Conservation (phyloP, 306 rosid genomes). For the Aeschynomene evenia region DNA sequence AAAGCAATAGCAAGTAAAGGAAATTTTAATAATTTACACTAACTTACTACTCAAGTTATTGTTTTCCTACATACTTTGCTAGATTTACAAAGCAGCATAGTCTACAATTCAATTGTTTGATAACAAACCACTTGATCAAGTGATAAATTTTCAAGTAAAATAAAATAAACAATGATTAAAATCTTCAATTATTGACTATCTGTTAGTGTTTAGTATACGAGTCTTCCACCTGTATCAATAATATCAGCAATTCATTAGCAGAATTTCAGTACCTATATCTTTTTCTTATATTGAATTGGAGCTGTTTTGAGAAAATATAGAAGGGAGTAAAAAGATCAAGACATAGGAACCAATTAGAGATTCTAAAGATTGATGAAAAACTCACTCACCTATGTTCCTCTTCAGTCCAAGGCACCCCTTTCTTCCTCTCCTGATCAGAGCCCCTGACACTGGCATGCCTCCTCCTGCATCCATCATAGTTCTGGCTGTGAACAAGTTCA, state of each 20-base stretch:
- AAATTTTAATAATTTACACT: neutral
- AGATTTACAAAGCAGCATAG: neutral
- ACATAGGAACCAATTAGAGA: conserved; percentile 5
- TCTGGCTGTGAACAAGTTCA: conserved; percentile 55
- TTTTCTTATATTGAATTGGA: neutral
- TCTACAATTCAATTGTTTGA: neutral
- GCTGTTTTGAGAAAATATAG: neutral
- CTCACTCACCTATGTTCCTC: conserved; percentile 81
- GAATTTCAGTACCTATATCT: neutral
- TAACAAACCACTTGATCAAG: neutral
- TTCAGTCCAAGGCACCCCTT: conserved; percentile 67
- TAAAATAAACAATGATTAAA: neutral
- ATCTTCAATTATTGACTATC: neutral
- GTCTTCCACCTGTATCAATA: neutral
- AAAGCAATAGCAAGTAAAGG: conserved; percentile 16
- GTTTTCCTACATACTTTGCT: neutral
- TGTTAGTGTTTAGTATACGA: neutral
- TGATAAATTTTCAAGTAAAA: neutral
- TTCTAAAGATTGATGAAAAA: conserved; percentile 13
- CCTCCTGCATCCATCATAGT: conserved; percentile 56
- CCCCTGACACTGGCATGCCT: conserved; percentile 43
- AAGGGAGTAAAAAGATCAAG: conserved; percentile 10
- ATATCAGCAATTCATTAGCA: neutral
- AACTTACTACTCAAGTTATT: conserved; percentile 17
- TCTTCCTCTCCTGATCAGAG: conserved; percentile 85